Evolutionary conservation across 768 basidiomycete genomes (phyloP).

Genomic region (Tylopilus sp.): DNA sequence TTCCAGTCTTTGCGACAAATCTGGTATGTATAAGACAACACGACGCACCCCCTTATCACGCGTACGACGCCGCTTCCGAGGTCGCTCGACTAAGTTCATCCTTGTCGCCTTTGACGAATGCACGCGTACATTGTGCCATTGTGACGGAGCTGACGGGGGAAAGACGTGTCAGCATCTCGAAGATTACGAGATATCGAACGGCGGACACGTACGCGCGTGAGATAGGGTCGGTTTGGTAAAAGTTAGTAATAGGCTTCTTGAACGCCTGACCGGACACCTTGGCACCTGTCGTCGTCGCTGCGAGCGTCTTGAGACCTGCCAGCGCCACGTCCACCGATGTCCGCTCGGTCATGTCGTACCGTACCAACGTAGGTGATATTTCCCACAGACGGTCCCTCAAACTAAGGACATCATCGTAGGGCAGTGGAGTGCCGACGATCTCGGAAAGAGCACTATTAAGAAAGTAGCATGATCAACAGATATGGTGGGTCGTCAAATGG

Average conservation of each 20-base stretch:
- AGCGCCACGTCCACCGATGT: slow-evolving; percentile 72
- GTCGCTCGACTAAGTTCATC: not conserved
- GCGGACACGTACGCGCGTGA: slow-evolving; percentile 74
- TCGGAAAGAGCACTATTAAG: slow-evolving; percentile 78
- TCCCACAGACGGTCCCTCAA: slow-evolving; percentile 96
- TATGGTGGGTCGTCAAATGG: not conserved
- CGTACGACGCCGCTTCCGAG: slow-evolving; percentile 11
- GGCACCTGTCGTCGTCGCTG: slow-evolving; percentile 45
- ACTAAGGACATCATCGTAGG: slow-evolving; percentile 83
- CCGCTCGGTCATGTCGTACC: slow-evolving; percentile 78
- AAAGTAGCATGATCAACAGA: not conserved
- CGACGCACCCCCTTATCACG: slow-evolving; percentile 2
- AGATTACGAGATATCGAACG: not conserved
- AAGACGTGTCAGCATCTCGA: not conserved
- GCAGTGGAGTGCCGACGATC: slow-evolving; percentile 71
- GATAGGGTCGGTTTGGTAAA: slow-evolving; percentile 95
- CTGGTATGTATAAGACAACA: not conserved
- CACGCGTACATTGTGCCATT: slow-evolving; percentile 90
- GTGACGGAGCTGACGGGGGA: slow-evolving; percentile 67
- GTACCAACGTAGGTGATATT: slow-evolving; percentile 83
- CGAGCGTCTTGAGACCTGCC: slow-evolving; percentile 62
- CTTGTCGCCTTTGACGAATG: slow-evolving; percentile 72
- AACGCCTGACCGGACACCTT: slow-evolving; percentile 61
- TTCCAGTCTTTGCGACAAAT: not conserved
- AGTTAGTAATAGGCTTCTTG: slow-evolving; percentile 82